Conservation (phyloP, 768 basidiomycete genomes). For the Gloeostereum incarnatum region DNA sequence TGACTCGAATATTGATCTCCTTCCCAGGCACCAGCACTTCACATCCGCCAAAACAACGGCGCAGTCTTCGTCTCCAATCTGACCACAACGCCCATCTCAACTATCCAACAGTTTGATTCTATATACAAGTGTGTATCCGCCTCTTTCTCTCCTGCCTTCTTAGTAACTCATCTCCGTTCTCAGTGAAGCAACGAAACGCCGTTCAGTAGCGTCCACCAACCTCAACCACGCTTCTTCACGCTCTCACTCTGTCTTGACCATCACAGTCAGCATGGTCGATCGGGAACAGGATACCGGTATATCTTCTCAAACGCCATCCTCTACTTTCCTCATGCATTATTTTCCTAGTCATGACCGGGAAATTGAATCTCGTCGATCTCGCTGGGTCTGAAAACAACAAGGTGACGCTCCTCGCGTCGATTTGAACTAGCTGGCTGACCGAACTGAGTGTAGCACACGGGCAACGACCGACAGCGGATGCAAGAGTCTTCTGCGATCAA, state of each 20-base stretch:
- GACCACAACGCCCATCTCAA: slow-evolving; percentile 27
- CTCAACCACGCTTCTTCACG: slow-evolving; percentile 81
- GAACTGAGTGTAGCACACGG: slow-evolving; percentile 50
- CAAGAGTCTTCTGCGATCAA: slow-evolving; percentile 87
- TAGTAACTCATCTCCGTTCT: slow-evolving; percentile 2
- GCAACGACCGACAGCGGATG: slow-evolving; percentile 83
- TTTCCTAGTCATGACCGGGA: slow-evolving; percentile 52
- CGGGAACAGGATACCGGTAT: slow-evolving; percentile 43
- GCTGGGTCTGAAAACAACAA: slow-evolving; percentile 93
- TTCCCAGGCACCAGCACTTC: slow-evolving; percentile 37
- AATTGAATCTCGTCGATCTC: slow-evolving; percentile 81
- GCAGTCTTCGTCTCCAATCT: slow-evolving; percentile 49
- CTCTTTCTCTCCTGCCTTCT: background rate
- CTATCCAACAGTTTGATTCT: slow-evolving; percentile 32
- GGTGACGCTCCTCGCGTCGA: slow-evolving; percentile 20
- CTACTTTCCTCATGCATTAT: slow-evolving; percentile 1
- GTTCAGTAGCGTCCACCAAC: slow-evolving; percentile 80
- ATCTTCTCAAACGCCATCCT: slow-evolving; percentile 10
- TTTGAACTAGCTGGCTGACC: slow-evolving; percentile 2
- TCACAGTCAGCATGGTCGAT: slow-evolving; percentile 55
- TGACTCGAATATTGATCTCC: background rate
- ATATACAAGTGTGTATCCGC: slow-evolving; percentile 32
- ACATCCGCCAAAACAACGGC: slow-evolving; percentile 43
- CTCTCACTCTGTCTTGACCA: slow-evolving; percentile 79
- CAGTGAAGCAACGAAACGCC: slow-evolving; percentile 65